Percentiles rank a stretch among this genome's conserved stretches.
Conservation (phyloP, 768 basidiomycete genomes). For the Astraeus odoratus region DNA sequence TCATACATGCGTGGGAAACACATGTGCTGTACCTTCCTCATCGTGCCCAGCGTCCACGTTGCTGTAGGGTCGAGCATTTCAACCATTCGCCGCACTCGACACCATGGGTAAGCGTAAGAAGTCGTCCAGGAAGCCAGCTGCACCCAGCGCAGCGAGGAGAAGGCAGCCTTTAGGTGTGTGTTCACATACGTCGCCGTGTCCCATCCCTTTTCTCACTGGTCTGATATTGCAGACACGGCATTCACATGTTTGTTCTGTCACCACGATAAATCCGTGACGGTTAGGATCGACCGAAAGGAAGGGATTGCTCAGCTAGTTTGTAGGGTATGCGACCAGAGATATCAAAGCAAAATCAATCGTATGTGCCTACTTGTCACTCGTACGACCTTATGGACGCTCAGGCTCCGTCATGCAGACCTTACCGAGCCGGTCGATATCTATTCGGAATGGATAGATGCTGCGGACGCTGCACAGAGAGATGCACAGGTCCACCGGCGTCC, state of each 20-base stretch:
- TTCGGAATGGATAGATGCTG: slow-evolving; percentile 88
- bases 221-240: slow-evolving; percentile 75
- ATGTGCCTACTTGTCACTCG: slow-evolving; percentile 21
- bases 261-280: slow-evolving; percentile 84
- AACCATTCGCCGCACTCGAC: too few relatives aligned
- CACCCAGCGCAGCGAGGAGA: slow-evolving; percentile 52
- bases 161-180: slow-evolving; percentile 65
- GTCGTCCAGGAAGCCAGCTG: slow-evolving; percentile 73
- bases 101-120: slow-evolving; percentile 89
- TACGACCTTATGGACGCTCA: slow-evolving; percentile 8
- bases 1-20: slow-evolving; percentile 9
- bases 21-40: too few relatives aligned
- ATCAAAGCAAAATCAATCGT: slow-evolving; percentile 86
- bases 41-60: too few relatives aligned
- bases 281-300: slow-evolving; percentile 81
- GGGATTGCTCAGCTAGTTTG: slow-evolving; percentile 75
- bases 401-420: slow-evolving; percentile 48
- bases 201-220: slow-evolving; percentile 4
- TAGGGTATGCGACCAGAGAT: slow-evolving; percentile 81
- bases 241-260: slow-evolving; percentile 89
- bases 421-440: slow-evolving; percentile 87
- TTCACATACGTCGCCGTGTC: not conserved
- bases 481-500: slow-evolving; percentile 47
- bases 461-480: slow-evolving; percentile 72
- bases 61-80: too few relatives aligned